Base-by-base conservation (phyloP, 495 filamentous ascomycete genomes). In the Neurospora intermedia region DNA sequence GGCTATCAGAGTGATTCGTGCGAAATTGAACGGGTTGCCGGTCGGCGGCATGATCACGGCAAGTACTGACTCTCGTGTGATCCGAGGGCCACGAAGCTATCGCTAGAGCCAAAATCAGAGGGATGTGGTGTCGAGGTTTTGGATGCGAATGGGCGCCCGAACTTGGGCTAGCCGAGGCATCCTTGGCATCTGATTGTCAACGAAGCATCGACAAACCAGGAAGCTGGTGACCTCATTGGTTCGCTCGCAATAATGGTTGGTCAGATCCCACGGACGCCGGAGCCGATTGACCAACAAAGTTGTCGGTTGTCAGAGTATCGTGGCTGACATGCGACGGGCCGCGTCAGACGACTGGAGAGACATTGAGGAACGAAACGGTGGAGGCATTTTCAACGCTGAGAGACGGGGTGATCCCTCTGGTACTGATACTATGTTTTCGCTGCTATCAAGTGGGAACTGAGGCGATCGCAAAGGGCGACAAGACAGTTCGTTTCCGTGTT, bases 1-100 rank as follows among this genome's bases (percentile, higher is more conserved):
- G n/a, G 71, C 42, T 9, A 71, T 40, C 18, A 75, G 71, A 20
- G 62, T 70, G 31, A 69, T 71, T 62, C 73, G 59, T 5, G 59
- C 40, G 11, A 75, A n/a, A 4, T 42, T 75, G 70, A 75, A 38
- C 13, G 59, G 43, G 16, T 38, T 39, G 18, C 13, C 69, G 13
- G 54, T 9, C 16, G 27, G 23, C 7, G 43, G 13, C 31, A 71
- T 71, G 16, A 20, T 13, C 31, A 31, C 15, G 23, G 15, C 20
- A 40, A 59, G 13, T 10, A 23, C 31, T 70, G 70, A 59, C 69
- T 69, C 48, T 69, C 48, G 13, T 70, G 43, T 70, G 42, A 23
- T 69, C 62, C 45, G 73, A 35, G 27, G 23, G 2, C 16, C 13
- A 2, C 1, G 54, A 62, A 62, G 54, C 27, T 62, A 62, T 62